phyloP scores from a whole-genome alignment of 352 stramenopile genomes.

The Elongisporangium undulatum region DNA sequence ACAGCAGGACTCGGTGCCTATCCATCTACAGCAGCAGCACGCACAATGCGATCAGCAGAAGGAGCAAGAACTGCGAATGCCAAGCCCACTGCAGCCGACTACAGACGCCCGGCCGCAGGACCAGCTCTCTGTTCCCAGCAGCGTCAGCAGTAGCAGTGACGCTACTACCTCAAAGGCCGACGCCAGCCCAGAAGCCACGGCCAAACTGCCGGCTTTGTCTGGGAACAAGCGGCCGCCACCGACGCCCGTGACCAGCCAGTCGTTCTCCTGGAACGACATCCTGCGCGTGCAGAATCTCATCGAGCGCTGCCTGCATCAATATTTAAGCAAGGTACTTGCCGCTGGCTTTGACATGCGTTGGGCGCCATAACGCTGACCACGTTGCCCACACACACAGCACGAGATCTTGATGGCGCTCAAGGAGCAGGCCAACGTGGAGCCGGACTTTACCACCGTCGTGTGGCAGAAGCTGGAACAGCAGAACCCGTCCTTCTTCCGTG shows the following conservation, averaged over 20 bases:
- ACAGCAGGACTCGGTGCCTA: background rate
- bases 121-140: background rate
- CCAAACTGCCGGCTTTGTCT: background rate
- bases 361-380: conserved; percentile 1
- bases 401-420: conserved; percentile 63
- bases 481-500: conserved; percentile 87
- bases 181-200: background rate
- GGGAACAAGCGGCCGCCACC: conserved; percentile 17
- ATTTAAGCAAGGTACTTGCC: conserved; percentile 77
- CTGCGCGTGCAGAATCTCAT: conserved; percentile 88
- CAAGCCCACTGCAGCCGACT: background rate
- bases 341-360: background rate
- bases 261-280: conserved; percentile 88
- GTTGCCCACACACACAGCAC: conserved; percentile 19
- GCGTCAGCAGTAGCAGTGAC: too few species aligned
- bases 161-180: background rate
- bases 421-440: conserved; percentile 79
- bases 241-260: conserved; percentile 19
- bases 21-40: too few species aligned
- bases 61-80: background rate
- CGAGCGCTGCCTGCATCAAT: conserved; percentile 88
- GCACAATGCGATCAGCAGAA: background rate
- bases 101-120: background rate
- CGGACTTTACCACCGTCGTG: conserved; percentile 78
- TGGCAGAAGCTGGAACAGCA: conserved; percentile 92